Base-by-base conservation (phyloP, 2,329 filamentous ascomycete species). In the Hysterium pulicare region DNA sequence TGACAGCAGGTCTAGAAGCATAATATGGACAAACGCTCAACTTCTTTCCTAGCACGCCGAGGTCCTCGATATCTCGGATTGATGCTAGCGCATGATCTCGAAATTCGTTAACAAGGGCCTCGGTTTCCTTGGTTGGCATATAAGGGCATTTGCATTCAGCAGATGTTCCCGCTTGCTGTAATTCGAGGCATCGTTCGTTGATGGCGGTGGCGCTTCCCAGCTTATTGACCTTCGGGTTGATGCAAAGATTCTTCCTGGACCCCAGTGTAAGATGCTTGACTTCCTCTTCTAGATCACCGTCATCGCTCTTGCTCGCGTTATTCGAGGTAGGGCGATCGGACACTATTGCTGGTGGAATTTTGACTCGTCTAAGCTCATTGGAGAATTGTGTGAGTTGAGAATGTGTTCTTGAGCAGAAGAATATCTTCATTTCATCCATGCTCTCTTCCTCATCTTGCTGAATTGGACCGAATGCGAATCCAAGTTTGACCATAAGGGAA, bases 21-120 rank as follows among this genome's bases (percentile, higher is more conserved):
- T 98, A 98, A 64, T 98, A 98, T 0, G 93, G 91, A 61, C 93
- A 98, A 4, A 97, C 79, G 0, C 83, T 81, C 23, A 96, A 73
- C 38, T 83, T 79, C 55, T 84, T 87, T 3, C 93, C 93, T 1
- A 97, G 72, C 11, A 74, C 73, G 16, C 84, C 84, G 30, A 97
- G 74, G 55, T 98, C 93, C 64, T 98, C 93, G 42, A 98, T 97
- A 58, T 98, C 93, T 2, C 87, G 85, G 6, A 98, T 78, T 0
- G 81, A 89, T 1, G 93, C 90, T 26, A 97, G 71, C 1, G 87
- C 80, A 51, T 87, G 82, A 59, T 97, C 91, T 15, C 90, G 83
- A 53, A 98, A 97, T 38, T 87, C 81, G 41, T 90, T 81, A 0
- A 88, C 81, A 20, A 86, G 71, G 4, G 76, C 71, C 39, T 89